Evolutionary conservation across 2,329 filamentous ascomycete species (phyloP), one percentile per base, ranked within the genome.

Genomic region (Apiospora phragmitis): DNA sequence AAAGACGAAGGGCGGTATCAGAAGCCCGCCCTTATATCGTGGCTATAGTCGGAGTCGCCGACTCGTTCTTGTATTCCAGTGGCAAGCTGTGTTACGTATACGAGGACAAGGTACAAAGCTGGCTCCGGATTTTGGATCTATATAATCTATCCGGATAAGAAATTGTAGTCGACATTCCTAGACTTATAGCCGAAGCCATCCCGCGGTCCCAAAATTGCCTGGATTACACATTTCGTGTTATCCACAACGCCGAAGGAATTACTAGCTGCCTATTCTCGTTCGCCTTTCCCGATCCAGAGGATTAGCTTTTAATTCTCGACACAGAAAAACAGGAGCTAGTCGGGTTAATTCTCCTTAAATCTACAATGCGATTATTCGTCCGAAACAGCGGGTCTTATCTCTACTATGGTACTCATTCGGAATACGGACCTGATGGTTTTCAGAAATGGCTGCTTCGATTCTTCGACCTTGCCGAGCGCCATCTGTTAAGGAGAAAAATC

Each of bases 331-430:
- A 78, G 41, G 78, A 80, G 32, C 72, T 90, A 21, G 75, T 88
- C 2, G 79, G 85, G 16, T 79, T 77, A 18, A 77, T 78, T 42
- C 80, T 70, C 65, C 79, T 90, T 51, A 76, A 81, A 21, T 86
- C 85, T 35, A 83, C 83, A 2, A 81, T 84, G 35, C 90, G 87
- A 71, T 80, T 94, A 1, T 93, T 94, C 77, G 91, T 92, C 3
- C 87, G 92, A 12, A 92, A 93, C 72, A 89, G 89, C 71, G 75
- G 79, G 1, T 76, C 84, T 1, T 90, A 88, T 77, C 83, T 94
- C 3, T 92, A 91, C 75, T 92, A 89, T 74, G 92, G 91, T 5
- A 91, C 89, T 0, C 88, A 90, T 77, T 90, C 87, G 0, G 85
- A 85, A 8, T 76, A 82, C 3, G 86, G 84, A 6, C 79, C 81